Conservation (phyloP, 2,329 filamentous ascomycete species). For the Colletotrichum tabaci region DNA sequence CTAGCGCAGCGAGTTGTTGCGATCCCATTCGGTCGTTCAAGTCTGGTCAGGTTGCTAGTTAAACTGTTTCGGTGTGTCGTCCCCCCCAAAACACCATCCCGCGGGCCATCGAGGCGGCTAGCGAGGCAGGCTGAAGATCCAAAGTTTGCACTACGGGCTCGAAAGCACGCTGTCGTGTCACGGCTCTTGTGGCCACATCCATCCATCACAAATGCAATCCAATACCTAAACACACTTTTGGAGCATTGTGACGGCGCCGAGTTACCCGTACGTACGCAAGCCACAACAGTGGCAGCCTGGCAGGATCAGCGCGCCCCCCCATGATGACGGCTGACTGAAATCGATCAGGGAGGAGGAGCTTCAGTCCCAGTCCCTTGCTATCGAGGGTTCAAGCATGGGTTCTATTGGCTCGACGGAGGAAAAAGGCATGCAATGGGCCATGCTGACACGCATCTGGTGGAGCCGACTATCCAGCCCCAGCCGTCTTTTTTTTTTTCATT, state of each 20-base stretch:
- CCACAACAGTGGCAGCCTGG: too few relatives aligned
- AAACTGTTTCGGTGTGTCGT: background rate
- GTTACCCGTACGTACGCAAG: too few relatives aligned
- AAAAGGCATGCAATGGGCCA: background rate
- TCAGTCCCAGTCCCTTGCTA: background rate
- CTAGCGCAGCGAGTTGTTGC: background rate
- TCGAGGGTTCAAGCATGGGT: too few relatives aligned
- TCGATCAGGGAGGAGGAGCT: background rate
- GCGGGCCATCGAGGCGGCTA: too few relatives aligned
- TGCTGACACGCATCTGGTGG: constrained; percentile 6
- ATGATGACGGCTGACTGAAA: background rate
- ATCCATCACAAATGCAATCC: too few relatives aligned
- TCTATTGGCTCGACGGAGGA: background rate
- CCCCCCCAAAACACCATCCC: too few relatives aligned
- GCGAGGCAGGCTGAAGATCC: too few relatives aligned
- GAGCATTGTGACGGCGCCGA: too few relatives aligned
- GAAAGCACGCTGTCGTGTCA: too few relatives aligned
- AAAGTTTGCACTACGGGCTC: too few relatives aligned
- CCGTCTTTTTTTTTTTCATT: background rate
- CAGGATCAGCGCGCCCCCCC: background rate
- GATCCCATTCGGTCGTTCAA: background rate
- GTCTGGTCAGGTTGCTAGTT: background rate
- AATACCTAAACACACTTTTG: too few relatives aligned
- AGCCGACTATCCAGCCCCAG: background rate
- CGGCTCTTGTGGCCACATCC: too few relatives aligned